Conservation (phyloP, 2,329 filamentous ascomycete species). For the Microascus cirrosus region DNA sequence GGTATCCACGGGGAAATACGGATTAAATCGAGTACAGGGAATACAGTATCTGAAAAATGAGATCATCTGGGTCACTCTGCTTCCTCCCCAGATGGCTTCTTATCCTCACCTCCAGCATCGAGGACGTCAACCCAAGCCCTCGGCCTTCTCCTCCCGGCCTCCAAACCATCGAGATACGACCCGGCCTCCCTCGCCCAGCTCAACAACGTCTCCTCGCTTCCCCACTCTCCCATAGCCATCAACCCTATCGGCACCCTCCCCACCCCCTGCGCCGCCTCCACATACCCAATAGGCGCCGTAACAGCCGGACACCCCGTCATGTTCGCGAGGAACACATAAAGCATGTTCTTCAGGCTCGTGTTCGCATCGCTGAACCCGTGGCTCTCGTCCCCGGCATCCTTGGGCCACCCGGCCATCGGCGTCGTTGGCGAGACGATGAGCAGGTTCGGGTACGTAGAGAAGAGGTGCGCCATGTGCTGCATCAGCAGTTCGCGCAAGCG, state of each 20-base stretch:
- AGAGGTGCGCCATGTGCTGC: constrained; percentile 65
- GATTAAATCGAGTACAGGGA: neutral
- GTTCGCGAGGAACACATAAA: constrained; percentile 79
- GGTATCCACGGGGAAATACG: neutral
- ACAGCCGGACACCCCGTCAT: constrained; percentile 69
- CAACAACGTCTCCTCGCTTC: constrained; percentile 50
- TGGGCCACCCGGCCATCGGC: constrained; percentile 65
- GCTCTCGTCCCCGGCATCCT: constrained; percentile 42
- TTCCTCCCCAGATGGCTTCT: neutral
- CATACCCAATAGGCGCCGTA: constrained; percentile 65
- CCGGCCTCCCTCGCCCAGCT: constrained; percentile 49
- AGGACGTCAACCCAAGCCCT: constrained; percentile 49
- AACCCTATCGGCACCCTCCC: constrained; percentile 51
- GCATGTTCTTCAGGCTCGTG: constrained; percentile 64
- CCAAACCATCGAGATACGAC: constrained; percentile 34
- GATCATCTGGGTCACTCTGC: neutral
- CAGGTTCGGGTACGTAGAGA: constrained; percentile 58
- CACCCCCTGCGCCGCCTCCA: constrained; percentile 38
- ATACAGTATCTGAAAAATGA: neutral
- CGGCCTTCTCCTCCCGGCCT: constrained; percentile 38
- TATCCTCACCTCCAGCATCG: constrained; percentile 16
- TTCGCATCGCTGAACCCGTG: constrained; percentile 70
- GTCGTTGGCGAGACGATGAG: constrained; percentile 71
- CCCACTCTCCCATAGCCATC: constrained; percentile 58
- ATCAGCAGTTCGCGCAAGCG: constrained; percentile 67